Evolutionary conservation across 2,329 filamentous ascomycete species (phyloP).

Genomic region (Fusarium nelsonii): DNA sequence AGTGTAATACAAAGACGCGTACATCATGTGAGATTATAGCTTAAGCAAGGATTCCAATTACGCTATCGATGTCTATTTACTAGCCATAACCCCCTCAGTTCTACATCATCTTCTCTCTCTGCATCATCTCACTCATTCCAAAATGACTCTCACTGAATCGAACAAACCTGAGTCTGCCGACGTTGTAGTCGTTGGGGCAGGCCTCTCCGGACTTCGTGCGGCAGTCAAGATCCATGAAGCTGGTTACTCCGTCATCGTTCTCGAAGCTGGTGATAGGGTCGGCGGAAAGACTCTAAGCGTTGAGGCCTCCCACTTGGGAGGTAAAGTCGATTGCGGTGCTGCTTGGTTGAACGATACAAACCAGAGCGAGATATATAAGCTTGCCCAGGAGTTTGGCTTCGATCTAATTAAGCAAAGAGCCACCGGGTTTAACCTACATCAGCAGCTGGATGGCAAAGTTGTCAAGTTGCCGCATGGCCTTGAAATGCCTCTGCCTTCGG

Average conservation of each 20-base stretch:
- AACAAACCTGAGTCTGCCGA: slow-evolving; percentile 15
- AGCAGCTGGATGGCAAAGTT: slow-evolving; percentile 23
- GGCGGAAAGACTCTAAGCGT: slow-evolving; percentile 58
- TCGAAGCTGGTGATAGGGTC: slow-evolving; percentile 62
- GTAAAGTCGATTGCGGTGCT: slow-evolving; percentile 41
- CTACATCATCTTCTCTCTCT: background rate
- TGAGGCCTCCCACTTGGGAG: slow-evolving; percentile 8
- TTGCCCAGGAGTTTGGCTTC: slow-evolving; percentile 33
- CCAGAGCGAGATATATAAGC: slow-evolving; percentile 36
- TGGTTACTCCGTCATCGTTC: slow-evolving; percentile 55
- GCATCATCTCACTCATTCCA: background rate
- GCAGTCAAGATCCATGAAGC: slow-evolving; percentile 51
- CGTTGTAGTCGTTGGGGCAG: slow-evolving; percentile 39
- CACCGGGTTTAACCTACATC: slow-evolving; percentile 19
- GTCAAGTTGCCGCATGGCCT: slow-evolving; percentile 23
- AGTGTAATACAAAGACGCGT: background rate
- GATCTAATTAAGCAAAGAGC: slow-evolving; percentile 38
- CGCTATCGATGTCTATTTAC: background rate
- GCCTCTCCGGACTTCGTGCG: slow-evolving; percentile 54
- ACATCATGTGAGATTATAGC: slow-evolving; percentile 29
- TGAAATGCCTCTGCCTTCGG: slow-evolving; percentile 12
- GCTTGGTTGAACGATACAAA: slow-evolving; percentile 46
- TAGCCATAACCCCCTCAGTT: background rate
- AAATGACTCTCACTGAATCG: slow-evolving; percentile 14
- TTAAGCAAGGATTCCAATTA: background rate